These are phyloP conservation scores for Papilionanthe hybrid DNA, from an alignment of 116 monocot genomes.

Conservation along the genomic window DNA sequence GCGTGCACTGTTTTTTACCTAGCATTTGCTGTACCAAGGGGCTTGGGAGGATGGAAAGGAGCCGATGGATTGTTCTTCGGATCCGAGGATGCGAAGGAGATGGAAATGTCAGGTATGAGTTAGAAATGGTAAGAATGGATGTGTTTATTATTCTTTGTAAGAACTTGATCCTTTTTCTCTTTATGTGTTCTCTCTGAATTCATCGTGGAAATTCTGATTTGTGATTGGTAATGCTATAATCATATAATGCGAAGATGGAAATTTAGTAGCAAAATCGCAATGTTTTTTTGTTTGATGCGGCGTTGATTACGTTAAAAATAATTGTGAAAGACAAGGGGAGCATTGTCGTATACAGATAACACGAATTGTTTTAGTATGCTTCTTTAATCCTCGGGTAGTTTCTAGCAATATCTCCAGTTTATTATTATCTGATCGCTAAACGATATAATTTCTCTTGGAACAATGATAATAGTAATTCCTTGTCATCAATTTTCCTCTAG, in stretches of 20 bases:
- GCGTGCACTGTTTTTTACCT: neutral
- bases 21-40: neutral
- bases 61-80: neutral
- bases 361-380: neutral
- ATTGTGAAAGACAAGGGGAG: neutral
- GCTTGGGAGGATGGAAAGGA: neutral
- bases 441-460: neutral
- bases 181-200: neutral
- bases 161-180: neutral
- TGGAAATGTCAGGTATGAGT: constrained; percentile 5
- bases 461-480: neutral
- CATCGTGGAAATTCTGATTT: neutral
- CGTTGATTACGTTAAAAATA: no score
- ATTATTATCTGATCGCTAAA: neutral
- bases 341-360: neutral
- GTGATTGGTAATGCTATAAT: neutral
- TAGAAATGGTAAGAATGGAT: constrained; percentile 7
- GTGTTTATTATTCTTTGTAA: neutral
- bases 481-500: neutral
- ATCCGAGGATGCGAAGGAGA: neutral
- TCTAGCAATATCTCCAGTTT: neutral
- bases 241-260: neutral
- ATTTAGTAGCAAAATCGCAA: neutral
- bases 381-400: neutral
- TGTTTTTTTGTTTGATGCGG: neutral